Base-by-base conservation (phyloP, 495 filamentous ascomycete genomes). In the Neurospora africana region DNA sequence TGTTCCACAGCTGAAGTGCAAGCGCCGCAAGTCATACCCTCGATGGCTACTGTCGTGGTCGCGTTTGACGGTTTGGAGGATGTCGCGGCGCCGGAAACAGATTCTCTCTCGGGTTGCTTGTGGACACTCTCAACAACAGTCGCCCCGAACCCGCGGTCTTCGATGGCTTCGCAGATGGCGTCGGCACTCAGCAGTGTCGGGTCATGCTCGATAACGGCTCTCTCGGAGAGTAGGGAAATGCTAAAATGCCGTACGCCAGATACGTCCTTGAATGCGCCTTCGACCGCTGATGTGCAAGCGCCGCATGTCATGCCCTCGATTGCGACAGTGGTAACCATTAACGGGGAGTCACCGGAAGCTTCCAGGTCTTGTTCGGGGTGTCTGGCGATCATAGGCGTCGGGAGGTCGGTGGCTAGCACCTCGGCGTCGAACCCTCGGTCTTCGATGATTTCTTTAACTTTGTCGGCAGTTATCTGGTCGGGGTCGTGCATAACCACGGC, bases 301-400 rank as follows among this genome's bases (percentile, higher is more conserved):
- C 95, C 95, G 76, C 95, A 99, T 5, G 95, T 98, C 95, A 99
- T 98, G 37, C 95, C 95, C 75, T 91, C 92, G 33, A 99, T 88
- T 5, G 90, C 88, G 21, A 99, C 86, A 1, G 93, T 97, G 0
- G 94, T 98, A 5, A 90, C 89, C 74, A 88, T 83, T 33, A 78
- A 80, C 23, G 75, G 21, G 4, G 81, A 76, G 7, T 73, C 79
- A 23, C 81, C 78, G 43, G 23, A 61, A 61, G 53, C 53, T 33
- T 61, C 27, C 53, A 33, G 27, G 23, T 33, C 53, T 61, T 61
- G 53, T 61, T 61, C 23, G 53, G 78, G 70, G 47, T 75, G 75
- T 27, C 74, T 75, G 27, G 78, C 79, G 77, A 70, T 70, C 65
- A 81, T 75, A 30, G 85, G 81, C 47, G 84, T 83, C 4, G 89